Conservation (phyloP, 2,329 filamentous ascomycete species). For the Botrytis paeoniae region DNA sequence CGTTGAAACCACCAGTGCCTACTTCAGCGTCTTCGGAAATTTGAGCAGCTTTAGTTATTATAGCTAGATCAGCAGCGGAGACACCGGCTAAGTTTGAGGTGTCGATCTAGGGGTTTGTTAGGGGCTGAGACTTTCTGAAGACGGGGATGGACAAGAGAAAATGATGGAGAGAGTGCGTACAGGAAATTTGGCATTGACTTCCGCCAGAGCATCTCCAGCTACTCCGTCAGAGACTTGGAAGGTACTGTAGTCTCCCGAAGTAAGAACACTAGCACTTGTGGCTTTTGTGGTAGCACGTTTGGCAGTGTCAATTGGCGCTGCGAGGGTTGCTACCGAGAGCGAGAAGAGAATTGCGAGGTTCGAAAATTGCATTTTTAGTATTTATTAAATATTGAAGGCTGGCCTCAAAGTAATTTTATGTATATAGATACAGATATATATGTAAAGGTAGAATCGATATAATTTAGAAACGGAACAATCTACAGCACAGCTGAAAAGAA, state of each 20-base stretch:
- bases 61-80: slow-evolving; percentile 35
- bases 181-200: slow-evolving; percentile 54
- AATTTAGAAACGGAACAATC: background rate
- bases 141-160: background rate
- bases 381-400: background rate
- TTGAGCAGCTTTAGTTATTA: slow-evolving; percentile 42
- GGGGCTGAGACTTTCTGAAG: background rate
- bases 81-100: slow-evolving; percentile 46
- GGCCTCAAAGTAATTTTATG: background rate
- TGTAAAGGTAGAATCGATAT: background rate
- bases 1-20: slow-evolving; percentile 31
- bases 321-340: background rate
- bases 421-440: background rate
- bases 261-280: background rate
- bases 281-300: background rate
- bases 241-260: background rate
- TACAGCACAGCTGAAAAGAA: background rate
- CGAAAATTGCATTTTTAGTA: background rate
- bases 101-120: slow-evolving; percentile 41
- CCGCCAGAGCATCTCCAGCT: slow-evolving; percentile 51
- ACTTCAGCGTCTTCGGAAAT: slow-evolving; percentile 55
- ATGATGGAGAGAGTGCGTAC: slow-evolving; percentile 36
- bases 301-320: background rate
- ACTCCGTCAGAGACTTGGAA: slow-evolving; percentile 46
- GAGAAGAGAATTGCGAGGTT: background rate